Evolutionary conservation across 345 rosid genomes (phyloP), one percentile per base, ranked within the genome.

Genomic region (Gossypioides kirkii): DNA sequence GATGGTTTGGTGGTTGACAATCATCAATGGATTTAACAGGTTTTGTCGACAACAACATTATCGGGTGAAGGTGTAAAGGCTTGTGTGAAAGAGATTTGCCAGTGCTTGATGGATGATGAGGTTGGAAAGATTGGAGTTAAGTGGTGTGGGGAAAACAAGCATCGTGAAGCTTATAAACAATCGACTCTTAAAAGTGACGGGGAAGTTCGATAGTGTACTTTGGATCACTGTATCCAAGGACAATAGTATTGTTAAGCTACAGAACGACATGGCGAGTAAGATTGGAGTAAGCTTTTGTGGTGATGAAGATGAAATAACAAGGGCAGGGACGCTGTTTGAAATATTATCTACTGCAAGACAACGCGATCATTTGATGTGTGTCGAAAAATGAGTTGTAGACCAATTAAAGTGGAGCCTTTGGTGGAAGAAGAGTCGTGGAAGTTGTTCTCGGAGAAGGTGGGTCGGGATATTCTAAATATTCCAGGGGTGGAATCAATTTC

Each of bases 141-240:
- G 72, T 6, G 58, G 58, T 0, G 25, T 18, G 58, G 58, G 58
- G 4, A 18, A 53, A 53, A 53, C 25, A 18, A 53, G 23, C 26
- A 50, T 69, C n/a, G 52, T 69, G 58, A 69, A 69, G 11, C n/a
- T 17, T 0, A 13, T 69, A 1, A 55, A 69, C 28, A 69, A 69
- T 4, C 61, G 32, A n/a, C 58, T 69, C 6, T n/a, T 52, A 42
- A 6, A 49, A 18, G 47, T 46, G 70, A 8, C 3, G 0, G 9
- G 3, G 4, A 42, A 6, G 1, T 76, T 79, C 16, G 46, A 66
- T 4, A 8, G 11, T 36, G 68, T 79, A 10, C 66, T 72, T 53
- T 76, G 82, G 82, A 59, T 76, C 28, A 79, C 74, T 1, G 68
- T 54, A 17, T 63, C 69, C 6, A 63, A 63, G 50, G 50, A 63